A percentile compares a stretch with the other conserved stretches of the same genome.
Conservation (phyloP, 345 rosid species). For the Dovyalis caffra region DNA sequence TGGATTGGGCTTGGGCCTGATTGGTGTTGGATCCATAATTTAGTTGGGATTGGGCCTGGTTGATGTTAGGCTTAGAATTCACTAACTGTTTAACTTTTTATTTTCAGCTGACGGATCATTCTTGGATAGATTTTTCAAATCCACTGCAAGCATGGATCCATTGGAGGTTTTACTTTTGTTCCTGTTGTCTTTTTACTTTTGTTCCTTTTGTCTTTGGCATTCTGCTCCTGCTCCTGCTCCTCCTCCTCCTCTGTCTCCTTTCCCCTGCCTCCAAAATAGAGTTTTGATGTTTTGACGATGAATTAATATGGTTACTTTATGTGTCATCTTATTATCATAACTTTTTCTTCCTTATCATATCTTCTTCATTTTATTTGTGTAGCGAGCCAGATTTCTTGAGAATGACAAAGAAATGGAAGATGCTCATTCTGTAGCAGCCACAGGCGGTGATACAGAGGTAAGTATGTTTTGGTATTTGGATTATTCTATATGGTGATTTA, state of each 20-base stretch:
- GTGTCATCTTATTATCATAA: neutral
- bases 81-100: conserved; percentile 19
- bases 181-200: conserved; percentile 3
- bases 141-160: conserved; percentile 78
- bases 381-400: conserved; percentile 86
- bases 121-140: conserved; percentile 71
- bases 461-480: neutral
- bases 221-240: neutral
- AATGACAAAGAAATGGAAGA: conserved; percentile 78
- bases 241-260: neutral
- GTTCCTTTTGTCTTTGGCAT: neutral
- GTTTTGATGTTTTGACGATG: neutral
- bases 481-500: neutral
- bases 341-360: neutral
- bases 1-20: no score
- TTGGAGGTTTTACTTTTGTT: conserved; percentile 44
- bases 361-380: conserved; percentile 11
- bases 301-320: neutral
- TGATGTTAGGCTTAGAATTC: no score
- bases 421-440: conserved; percentile 86
- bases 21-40: no score
- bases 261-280: neutral
- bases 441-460: conserved; percentile 84
- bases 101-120: conserved; percentile 70
- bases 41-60: no score